phyloP scores from a whole-genome alignment of 805 yeast species.

The Starmerella vitae region DNA sequence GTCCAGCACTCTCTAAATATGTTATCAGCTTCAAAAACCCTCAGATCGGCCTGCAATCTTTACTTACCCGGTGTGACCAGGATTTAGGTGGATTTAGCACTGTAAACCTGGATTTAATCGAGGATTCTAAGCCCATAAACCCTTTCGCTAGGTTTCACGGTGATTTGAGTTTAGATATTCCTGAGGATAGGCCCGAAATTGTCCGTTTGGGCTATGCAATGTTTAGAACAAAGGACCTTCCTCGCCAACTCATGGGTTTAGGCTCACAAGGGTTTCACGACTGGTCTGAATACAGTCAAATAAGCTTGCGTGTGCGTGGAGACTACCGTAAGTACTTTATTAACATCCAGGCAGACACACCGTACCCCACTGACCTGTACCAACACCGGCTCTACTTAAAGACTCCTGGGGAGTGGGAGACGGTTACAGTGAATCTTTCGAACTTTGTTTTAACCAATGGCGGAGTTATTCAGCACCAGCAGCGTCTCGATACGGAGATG shows the following conservation, averaged over 20 bases:
- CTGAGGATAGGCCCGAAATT: conserved; percentile 49
- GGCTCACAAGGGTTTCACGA: conserved; percentile 46
- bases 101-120: conserved; percentile 35
- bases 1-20: conserved; percentile 26
- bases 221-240: conserved; percentile 65
- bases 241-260: conserved; percentile 31
- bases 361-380: conserved; percentile 62
- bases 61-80: conserved; percentile 54
- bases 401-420: conserved; percentile 69
- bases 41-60: conserved; percentile 32
- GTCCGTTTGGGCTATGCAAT: conserved; percentile 60
- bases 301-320: conserved; percentile 59
- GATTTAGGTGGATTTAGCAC: conserved; percentile 71
- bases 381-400: conserved; percentile 68
- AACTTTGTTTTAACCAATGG: conserved; percentile 74
- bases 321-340: conserved; percentile 62
- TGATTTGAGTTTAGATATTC: conserved; percentile 51
- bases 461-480: conserved; percentile 53
- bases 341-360: conserved; percentile 69
- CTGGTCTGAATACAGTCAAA: conserved; percentile 47
- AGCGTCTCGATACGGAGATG: conserved; percentile 45
- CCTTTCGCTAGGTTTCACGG: conserved; percentile 56
- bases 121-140: conserved; percentile 23
- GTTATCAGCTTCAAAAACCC: conserved; percentile 48
- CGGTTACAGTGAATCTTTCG: conserved; percentile 60